Evolutionary conservation across 257 asterid species (phyloP), one percentile per base, ranked within the genome.

Genomic region (Ballota nigra): DNA sequence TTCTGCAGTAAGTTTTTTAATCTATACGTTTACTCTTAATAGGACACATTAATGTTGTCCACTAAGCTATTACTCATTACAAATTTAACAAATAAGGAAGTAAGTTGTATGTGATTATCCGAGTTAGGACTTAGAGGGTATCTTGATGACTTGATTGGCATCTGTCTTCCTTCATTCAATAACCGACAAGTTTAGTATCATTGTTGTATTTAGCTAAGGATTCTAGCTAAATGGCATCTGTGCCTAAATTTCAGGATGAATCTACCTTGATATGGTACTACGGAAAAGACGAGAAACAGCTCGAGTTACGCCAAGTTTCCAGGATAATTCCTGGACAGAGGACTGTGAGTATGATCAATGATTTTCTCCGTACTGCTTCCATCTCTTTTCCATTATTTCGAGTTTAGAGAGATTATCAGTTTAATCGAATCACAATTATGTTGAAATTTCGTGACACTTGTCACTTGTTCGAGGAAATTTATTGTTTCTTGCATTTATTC

Each of bases 251-350:
- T 79, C 88, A 94, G 99, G 99, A 94, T 41, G 99, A 94, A 75
- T 78, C 97, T 72, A 75, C 86, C 38, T 77, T 94, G 87, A 76
- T 89, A 79, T 94, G 99, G 99, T 91, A 89, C 75, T 85, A 84
- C 52, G 96, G 96, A 29, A 87, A 83, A 82, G 93, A 91, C 22
- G 98, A 89, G 82, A 94, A 88, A 66, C 92, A 83, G 63, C 95
- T 94, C 43, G 93, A 91, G 64, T 80, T 94, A 62, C 80, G 80
- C 43, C 90, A 75, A 20, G 91, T 94, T 78, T 81, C 96, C 69
- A 79, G 79, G 81, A 94, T 94, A 68, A 83, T 94, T 74, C 99
- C 99, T 28, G 99, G 99, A 69, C 97, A 91, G 81, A 82, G 99
- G 77, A 91, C 99, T 74, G 99, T 94, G 79, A 94, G 97, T 85